These are phyloP conservation scores for Pholiota molesta DNA, from an alignment of 768 basidiomycete species.

Conservation along the genomic window DNA sequence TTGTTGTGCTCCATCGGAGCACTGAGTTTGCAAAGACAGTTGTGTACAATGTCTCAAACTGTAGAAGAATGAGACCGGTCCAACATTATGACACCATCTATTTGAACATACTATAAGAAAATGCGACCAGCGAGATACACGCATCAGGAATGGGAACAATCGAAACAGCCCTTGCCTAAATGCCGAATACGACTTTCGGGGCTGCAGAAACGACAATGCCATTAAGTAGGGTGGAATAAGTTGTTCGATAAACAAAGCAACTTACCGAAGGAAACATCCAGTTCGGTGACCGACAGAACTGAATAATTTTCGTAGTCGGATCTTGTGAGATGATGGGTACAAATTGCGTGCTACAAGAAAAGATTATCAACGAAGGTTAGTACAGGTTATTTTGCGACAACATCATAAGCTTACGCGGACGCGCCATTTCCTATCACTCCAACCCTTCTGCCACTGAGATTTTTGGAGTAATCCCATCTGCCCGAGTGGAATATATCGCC, in stretches of 20 bases:
- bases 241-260: neutral
- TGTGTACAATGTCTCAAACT: conserved; percentile 19
- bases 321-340: conserved; percentile 46
- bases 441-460: conserved; percentile 48
- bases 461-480: conserved; percentile 44
- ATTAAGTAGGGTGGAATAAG: neutral
- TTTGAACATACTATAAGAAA: conserved; percentile 9
- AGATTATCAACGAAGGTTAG: neutral
- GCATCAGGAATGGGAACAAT: conserved; percentile 13
- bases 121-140: conserved; percentile 14
- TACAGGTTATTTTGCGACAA: conserved; percentile 2
- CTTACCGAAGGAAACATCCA: conserved; percentile 53
- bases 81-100: no score
- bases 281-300: conserved; percentile 53
- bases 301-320: conserved; percentile 41
- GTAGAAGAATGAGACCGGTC: neutral
- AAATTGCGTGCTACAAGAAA: conserved; percentile 48
- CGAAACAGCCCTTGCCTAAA: conserved; percentile 10
- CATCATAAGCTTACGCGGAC: conserved; percentile 43
- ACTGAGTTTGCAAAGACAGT: conserved; percentile 9
- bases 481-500: conserved; percentile 59
- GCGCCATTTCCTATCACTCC: conserved; percentile 64
- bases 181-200: conserved; percentile 20
- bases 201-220: conserved; percentile 1
- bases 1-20: conserved; percentile 11